Percentiles rank a stretch among this genome's conserved stretches.
These are phyloP conservation scores for Paraglomus brasilianum DNA, from an alignment of 192 early-diverging fungal species.

Conservation along the genomic window DNA sequence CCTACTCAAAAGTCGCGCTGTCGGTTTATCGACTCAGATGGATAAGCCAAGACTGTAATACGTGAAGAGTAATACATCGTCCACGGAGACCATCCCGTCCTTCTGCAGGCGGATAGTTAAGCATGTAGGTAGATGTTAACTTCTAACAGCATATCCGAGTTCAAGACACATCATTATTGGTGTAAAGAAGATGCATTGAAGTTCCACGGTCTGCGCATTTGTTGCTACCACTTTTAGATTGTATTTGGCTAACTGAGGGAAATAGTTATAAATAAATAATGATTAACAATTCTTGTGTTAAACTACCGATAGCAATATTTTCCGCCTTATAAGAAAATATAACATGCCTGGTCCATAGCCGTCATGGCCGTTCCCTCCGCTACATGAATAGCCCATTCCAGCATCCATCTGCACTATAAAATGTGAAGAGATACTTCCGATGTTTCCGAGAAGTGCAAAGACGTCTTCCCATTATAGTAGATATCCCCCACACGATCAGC, in stretches of 20 bases:
- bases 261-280: neutral
- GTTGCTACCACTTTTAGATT: neutral
- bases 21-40: no score
- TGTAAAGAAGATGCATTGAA: no score
- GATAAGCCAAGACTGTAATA: slow-evolving; percentile 5
- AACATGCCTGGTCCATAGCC: slow-evolving; percentile 13
- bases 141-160: neutral
- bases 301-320: neutral
- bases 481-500: neutral
- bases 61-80: neutral
- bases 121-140: neutral
- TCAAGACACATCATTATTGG: neutral
- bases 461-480: no score
- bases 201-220: neutral
- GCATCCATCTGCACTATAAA: slow-evolving; percentile 21
- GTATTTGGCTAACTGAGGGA: no score
- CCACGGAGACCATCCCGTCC: neutral
- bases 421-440: no score
- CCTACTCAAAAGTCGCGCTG: no score
- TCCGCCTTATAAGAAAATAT: neutral
- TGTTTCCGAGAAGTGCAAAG: no score
- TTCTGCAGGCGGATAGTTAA: neutral
- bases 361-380: no score
- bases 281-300: neutral
- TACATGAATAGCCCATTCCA: slow-evolving; percentile 26